These are phyloP conservation scores for Rhodomyrtus tomentosa DNA, from an alignment of 345 rosid genomes.

Conservation along the genomic window DNA sequence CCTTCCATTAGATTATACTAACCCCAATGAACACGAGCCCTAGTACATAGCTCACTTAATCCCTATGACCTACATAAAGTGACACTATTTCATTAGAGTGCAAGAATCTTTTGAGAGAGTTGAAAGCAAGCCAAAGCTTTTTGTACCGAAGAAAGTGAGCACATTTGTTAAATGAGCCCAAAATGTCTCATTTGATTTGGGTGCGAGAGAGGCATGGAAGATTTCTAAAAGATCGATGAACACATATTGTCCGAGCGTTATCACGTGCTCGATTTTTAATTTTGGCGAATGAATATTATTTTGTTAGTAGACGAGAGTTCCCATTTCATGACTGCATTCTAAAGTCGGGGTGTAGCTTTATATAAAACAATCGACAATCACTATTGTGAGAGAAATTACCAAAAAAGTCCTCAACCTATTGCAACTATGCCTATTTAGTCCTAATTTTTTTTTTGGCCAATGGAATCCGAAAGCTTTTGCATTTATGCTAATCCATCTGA, in stretches of 20 bases:
- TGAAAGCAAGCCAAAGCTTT: background rate
- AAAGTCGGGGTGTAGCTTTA: background rate
- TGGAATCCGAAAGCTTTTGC: too few species aligned
- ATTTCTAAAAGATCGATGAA: background rate
- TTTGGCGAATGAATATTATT: background rate
- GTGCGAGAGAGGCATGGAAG: background rate
- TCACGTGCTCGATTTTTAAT: background rate
- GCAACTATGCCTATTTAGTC: too few species aligned
- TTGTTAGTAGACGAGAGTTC: background rate
- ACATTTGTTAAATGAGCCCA: background rate
- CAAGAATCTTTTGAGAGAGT: background rate
- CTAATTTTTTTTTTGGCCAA: too few species aligned
- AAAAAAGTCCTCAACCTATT: too few species aligned
- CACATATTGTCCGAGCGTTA: background rate
- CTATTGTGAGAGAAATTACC: background rate
- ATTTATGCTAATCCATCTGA: too few species aligned
- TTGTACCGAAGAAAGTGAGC: background rate
- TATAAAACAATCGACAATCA: background rate
- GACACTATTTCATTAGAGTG: background rate
- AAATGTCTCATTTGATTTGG: background rate
- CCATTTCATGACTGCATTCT: background rate
- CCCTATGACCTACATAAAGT: background rate
- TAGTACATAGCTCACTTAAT: background rate
- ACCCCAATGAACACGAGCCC: background rate
- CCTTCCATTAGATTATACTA: background rate